phyloP scores from a whole-genome alignment of 805 yeast genomes.

The Wickerhamomyces mucosus region DNA sequence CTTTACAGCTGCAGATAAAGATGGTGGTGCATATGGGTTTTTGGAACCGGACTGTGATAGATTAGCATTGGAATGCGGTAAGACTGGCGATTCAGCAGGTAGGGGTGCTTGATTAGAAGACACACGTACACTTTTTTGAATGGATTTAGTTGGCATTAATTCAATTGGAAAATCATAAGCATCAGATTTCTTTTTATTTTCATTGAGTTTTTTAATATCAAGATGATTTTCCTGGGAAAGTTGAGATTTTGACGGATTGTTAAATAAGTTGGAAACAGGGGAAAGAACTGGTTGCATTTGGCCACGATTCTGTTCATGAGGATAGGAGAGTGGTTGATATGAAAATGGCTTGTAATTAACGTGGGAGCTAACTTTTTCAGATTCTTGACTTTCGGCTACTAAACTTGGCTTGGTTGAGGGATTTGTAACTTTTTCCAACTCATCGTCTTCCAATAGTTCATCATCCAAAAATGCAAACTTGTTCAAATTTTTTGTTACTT shows the following conservation, averaged over 20 bases:
- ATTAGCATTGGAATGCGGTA: not conserved
- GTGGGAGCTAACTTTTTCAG: too few species aligned
- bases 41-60: constrained; percentile 1
- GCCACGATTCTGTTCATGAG: constrained; percentile 1
- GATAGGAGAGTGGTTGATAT: too few species aligned
- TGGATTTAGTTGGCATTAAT: constrained; percentile 31
- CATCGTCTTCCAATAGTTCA: constrained; percentile 7
- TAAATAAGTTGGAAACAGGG: not conserved
- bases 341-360: too few species aligned
- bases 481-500: not conserved
- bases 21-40: constrained; percentile 2
- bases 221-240: constrained; percentile 8
- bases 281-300: not conserved
- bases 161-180: constrained; percentile 69
- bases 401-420: too few species aligned
- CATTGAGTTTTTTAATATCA: constrained; percentile 26
- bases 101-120: constrained; percentile 8
- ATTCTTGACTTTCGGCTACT: too few species aligned
- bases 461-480: constrained; percentile 14
- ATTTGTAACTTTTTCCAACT: constrained; percentile 2
- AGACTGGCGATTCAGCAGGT: not conserved
- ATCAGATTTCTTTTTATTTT: constrained; percentile 55
- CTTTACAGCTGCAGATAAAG: not conserved
- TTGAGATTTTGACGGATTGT: not conserved
- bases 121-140: constrained; percentile 9